Base-by-base conservation (phyloP, 2,329 filamentous ascomycete genomes). In the Magnaporthiopsis poae region DNA sequence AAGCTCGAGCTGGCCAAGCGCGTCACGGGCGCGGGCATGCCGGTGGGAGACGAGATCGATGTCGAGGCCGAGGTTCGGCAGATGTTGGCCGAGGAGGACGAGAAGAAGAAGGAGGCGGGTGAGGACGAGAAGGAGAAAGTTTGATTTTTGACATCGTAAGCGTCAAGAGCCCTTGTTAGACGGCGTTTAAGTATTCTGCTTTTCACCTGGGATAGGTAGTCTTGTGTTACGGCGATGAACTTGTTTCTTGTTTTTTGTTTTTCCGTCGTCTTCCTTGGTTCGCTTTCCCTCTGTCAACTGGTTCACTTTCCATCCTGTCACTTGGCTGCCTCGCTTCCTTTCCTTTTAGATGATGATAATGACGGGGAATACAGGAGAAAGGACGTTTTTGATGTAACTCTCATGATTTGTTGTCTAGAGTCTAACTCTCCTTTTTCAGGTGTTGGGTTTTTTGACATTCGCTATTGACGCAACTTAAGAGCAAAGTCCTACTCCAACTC, bases 1-100 rank as follows among this genome's bases (percentile, higher is more conserved):
- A 99, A 99, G 80, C 83, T 99, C 67, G 91, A 92, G 73, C 86
- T 99, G 33, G 95, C 97, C 1, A 80, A 82, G 73, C 81, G 82
- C 73, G 82, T 85, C 63, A 84, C 81, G 8, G 81, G 81, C 27
- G 71, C 69, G 3, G 62, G 52, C 36, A 39, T 64, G 25, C 62
- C 62, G 15, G 27, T 64, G 27, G 62, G n/a, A 3, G 39, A 39
- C 7, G 62, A 64, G 27, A 46, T 64, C 35, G 62, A 64, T 9
- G 62, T 64, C 27, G 62, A 64, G 39, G 62, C 62, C 27, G 62
- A 64, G 27, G 62, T 64, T 12, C 62, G 62, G 27, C 62, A 64
- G 27, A 64, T 64, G 62, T n/a, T 64, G 62, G 39, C 52, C 25
- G 35, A 39, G 29, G 62, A 64, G 36, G 62, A 63, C 9, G 27